These are phyloP conservation scores for Ascochyta fabae DNA, from an alignment of 2,329 filamentous ascomycete genomes.

Conservation along the genomic window DNA sequence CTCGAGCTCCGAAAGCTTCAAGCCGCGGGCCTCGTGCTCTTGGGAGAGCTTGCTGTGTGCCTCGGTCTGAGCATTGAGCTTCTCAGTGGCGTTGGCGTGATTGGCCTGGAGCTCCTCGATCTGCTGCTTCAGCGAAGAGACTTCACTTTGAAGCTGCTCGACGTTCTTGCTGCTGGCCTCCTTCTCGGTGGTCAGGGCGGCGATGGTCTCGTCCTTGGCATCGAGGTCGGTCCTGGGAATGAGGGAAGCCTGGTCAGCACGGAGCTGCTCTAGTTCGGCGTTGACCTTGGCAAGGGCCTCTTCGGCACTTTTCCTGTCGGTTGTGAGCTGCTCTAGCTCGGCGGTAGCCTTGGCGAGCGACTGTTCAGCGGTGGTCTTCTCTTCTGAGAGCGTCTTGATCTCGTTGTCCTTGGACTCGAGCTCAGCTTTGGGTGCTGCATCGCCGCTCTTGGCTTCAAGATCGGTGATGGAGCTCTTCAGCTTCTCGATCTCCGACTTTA, in stretches of 20 bases:
- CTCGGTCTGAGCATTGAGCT: constrained; percentile 24
- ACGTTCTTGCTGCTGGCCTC: constrained; percentile 30
- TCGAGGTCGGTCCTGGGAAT: constrained; percentile 38
- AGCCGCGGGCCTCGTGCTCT: constrained; percentile 26
- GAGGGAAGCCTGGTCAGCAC: constrained; percentile 20
- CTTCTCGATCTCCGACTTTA: constrained; percentile 39
- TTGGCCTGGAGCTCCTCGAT: constrained; percentile 28
- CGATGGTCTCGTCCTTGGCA: constrained; percentile 33
- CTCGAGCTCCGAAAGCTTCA: constrained; percentile 27
- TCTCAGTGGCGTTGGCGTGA: constrained; percentile 24
- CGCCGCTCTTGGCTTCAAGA: constrained; percentile 26
- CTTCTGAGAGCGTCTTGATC: constrained; percentile 30
- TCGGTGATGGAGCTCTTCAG: constrained; percentile 35
- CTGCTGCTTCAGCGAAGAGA: constrained; percentile 33
- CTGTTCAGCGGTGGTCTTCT: constrained; percentile 29
- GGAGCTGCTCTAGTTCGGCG: constrained; percentile 23
- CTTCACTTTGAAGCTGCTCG: constrained; percentile 31
- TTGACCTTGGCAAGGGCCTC: constrained; percentile 27
- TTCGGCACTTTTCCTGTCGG: constrained; percentile 23
- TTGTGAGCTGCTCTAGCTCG: constrained; percentile 26
- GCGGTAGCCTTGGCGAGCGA: constrained; percentile 24
- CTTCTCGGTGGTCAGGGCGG: constrained; percentile 33
- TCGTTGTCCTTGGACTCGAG: constrained; percentile 40
- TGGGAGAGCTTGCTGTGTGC: constrained; percentile 30
- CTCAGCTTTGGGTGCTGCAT: constrained; percentile 30